Evolutionary conservation across 768 basidiomycete genomes (phyloP).

Genomic region (Termitomyces sp.): DNA sequence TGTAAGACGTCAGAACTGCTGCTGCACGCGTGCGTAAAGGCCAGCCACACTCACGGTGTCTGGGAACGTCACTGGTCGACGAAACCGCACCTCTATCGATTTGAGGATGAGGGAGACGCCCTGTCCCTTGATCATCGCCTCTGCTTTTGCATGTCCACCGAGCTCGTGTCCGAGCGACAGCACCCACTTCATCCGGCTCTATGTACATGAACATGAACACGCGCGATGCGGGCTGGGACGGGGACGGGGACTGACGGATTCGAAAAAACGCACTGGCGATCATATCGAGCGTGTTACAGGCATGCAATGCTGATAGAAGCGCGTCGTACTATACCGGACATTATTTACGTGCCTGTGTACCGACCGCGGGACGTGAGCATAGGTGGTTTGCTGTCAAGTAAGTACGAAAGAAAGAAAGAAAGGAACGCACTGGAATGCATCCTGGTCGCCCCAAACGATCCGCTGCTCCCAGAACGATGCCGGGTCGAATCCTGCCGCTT

Average conservation of each 20-base stretch:
- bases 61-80: constrained; percentile 68
- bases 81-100: constrained; percentile 60
- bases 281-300: background rate
- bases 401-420: background rate
- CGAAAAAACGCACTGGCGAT: constrained; percentile 58
- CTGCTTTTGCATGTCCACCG: constrained; percentile 49
- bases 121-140: constrained; percentile 53
- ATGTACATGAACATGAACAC: no score
- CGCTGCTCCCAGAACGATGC: constrained; percentile 71
- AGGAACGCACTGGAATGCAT: constrained; percentile 67
- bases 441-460: constrained; percentile 78
- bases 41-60: constrained; percentile 48
- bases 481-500: constrained; percentile 48
- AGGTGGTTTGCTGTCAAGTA: no score
- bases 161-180: constrained; percentile 47
- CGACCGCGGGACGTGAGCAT: no score
- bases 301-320: background rate
- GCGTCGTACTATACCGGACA: constrained; percentile 55
- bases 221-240: no score
- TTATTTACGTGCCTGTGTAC: constrained; percentile 74
- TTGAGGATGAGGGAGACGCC: constrained; percentile 75
- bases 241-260: constrained; percentile 54
- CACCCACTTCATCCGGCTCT: constrained; percentile 72
- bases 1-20: constrained; percentile 17
- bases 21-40: background rate